Percentiles rank a stretch among this genome's conserved stretches.
These are phyloP conservation scores for Mucuna pruriens DNA, from an alignment of 306 rosid genomes.

Conservation along the genomic window DNA sequence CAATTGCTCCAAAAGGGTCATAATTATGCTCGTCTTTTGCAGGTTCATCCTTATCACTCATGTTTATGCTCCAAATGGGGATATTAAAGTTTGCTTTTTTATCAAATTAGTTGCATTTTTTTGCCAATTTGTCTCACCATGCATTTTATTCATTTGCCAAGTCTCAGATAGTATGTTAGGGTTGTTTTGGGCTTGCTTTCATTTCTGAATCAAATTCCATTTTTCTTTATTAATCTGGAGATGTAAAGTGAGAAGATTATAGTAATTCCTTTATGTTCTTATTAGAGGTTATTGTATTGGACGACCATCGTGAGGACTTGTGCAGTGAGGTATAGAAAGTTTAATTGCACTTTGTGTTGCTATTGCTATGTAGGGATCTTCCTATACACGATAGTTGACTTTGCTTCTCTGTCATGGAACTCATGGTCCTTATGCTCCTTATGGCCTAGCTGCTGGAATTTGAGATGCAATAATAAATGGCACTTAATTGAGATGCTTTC, in stretches of 20 bases:
- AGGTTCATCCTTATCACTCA: slow-evolving; percentile 45
- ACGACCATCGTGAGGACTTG: neutral
- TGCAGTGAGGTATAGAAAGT: neutral
- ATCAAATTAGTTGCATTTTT: slow-evolving; percentile 15
- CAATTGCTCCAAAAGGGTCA: slow-evolving; percentile 58
- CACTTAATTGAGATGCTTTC: slow-evolving; percentile 7
- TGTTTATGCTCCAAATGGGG: neutral
- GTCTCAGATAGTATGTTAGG: neutral
- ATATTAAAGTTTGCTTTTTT: slow-evolving; percentile 28
- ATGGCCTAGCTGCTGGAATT: neutral
- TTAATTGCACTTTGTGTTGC: slow-evolving; percentile 8
- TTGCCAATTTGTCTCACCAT: neutral
- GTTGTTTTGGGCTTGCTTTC: slow-evolving; percentile 1
- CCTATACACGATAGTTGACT: neutral
- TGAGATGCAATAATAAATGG: neutral
- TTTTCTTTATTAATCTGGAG: neutral
- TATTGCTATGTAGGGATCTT: slow-evolving; percentile 2
- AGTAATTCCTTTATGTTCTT: neutral
- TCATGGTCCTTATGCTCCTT: neutral
- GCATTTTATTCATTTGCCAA: neutral
- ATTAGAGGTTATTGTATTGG: slow-evolving; percentile 1
- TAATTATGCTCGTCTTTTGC: slow-evolving; percentile 73
- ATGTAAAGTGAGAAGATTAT: neutral
- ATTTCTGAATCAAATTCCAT: neutral
- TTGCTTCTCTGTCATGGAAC: neutral